phyloP scores from a whole-genome alignment of 148 eudicot genomes.

The Vaccinium vitisidaea region DNA sequence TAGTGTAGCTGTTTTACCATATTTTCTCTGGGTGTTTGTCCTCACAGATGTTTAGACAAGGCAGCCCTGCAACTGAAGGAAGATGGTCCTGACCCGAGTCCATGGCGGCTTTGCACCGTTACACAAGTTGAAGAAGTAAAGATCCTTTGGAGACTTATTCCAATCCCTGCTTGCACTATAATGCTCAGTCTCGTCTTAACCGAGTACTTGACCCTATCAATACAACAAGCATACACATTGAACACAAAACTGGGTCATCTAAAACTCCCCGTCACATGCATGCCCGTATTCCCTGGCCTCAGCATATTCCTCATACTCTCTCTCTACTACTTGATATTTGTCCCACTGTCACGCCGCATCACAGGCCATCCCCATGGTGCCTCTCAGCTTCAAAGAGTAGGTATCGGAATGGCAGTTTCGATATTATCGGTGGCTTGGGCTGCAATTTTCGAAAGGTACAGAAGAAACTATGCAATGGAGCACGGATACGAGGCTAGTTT shows the following conservation, averaged over 20 bases:
- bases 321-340: conserved; percentile 73
- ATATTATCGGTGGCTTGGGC: conserved; percentile 79
- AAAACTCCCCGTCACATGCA: conserved; percentile 88
- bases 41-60: conserved; percentile 70
- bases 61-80: conserved; percentile 79
- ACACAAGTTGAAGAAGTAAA: conserved; percentile 94
- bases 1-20: neutral
- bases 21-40: neutral
- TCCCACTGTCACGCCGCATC: conserved; percentile 63
- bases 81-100: conserved; percentile 51
- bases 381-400: conserved; percentile 89
- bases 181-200: conserved; percentile 66
- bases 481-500: conserved; percentile 60
- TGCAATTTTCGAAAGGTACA: conserved; percentile 69
- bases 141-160: conserved; percentile 63
- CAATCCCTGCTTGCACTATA: conserved; percentile 74
- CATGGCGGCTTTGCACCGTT: conserved; percentile 84
- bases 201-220: conserved; percentile 76
- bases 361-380: conserved; percentile 93
- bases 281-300: conserved; percentile 91
- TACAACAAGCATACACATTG: conserved; percentile 85
- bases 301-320: conserved; percentile 81
- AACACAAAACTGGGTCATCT: conserved; percentile 73
- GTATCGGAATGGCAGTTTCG: conserved; percentile 84
- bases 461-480: conserved; percentile 68